A percentile compares a stretch with the other conserved stretches of the same genome.
Evolutionary conservation across 208 protist genomes (phyloP).

Genomic region (Leishmania major): DNA sequence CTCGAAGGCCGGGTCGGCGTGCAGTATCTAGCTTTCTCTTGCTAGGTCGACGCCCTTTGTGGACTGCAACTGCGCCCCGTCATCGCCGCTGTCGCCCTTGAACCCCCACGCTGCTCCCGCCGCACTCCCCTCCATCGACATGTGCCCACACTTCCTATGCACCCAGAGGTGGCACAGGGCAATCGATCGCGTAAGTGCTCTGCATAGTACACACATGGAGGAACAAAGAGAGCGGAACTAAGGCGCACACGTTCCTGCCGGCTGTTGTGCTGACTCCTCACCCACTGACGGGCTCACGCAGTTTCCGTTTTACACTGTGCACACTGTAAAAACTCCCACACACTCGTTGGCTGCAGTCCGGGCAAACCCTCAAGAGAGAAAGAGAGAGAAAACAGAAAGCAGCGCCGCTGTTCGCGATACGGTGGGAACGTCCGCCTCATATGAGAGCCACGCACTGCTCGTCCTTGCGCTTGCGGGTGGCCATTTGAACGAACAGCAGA

Average conservation of each 20-base stretch:
- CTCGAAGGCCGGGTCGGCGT: not conserved
- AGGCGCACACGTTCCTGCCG: not conserved
- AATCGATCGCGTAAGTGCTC: not conserved
- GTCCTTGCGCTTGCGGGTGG: slow-evolving; percentile 50
- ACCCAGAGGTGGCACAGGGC: not conserved
- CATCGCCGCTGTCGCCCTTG: not conserved
- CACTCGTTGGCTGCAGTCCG: not conserved
- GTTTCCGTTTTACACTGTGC: not conserved
- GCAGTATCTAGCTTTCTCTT: not conserved
- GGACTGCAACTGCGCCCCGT: not conserved
- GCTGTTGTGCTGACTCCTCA: not conserved
- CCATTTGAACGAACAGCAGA: slow-evolving; percentile 72
- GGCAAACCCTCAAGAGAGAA: not conserved
- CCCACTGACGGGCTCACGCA: not conserved
- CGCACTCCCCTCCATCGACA: not conserved
- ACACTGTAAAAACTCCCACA: not conserved
- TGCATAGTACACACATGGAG: not conserved
- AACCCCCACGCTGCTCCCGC: not conserved
- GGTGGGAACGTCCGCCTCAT: not conserved
- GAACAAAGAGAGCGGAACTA: not conserved
- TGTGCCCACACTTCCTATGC: not conserved
- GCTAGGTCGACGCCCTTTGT: not conserved
- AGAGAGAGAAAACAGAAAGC: not conserved
- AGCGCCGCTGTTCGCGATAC: slow-evolving; percentile 2
- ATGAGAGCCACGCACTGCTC: slow-evolving; percentile 28